phyloP scores from a whole-genome alignment of 495 filamentous ascomycete genomes.

The Penicillium antarcticum region DNA sequence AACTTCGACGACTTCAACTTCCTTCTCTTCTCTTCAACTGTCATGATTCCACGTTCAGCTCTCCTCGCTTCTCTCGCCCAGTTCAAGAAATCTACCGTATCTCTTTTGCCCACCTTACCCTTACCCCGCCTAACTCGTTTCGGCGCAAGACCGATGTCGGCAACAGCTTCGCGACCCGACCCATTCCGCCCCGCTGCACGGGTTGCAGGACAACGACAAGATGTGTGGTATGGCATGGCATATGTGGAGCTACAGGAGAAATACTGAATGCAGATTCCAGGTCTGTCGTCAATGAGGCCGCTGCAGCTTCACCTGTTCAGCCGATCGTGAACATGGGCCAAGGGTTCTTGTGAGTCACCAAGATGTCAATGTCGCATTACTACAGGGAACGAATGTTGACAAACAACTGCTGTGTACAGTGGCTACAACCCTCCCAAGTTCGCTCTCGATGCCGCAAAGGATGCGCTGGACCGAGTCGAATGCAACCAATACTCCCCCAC shows the following conservation, averaged over 20 bases:
- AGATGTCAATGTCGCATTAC: neutral
- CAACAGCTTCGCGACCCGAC: slow-evolving; percentile 40
- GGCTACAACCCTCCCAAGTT: slow-evolving; percentile 96
- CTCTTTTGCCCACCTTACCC: neutral
- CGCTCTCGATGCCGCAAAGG: slow-evolving; percentile 86
- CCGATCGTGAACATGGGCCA: slow-evolving; percentile 96
- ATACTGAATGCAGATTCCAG: slow-evolving; percentile 37
- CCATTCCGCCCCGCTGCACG: slow-evolving; percentile 69
- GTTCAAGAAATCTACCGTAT: neutral
- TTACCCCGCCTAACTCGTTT: slow-evolving; percentile 23
- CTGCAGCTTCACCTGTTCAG: slow-evolving; percentile 76
- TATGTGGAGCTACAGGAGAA: neutral
- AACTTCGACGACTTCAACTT: neutral
- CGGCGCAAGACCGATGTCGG: slow-evolving; percentile 40
- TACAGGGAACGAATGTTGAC: neutral
- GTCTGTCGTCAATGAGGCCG: slow-evolving; percentile 94
- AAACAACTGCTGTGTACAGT: slow-evolving; percentile 26
- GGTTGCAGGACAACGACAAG: slow-evolving; percentile 78
- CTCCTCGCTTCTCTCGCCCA: neutral
- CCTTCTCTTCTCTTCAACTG: neutral
- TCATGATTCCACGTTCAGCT: slow-evolving; percentile 1
- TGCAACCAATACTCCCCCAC: slow-evolving; percentile 99
- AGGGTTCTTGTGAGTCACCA: slow-evolving; percentile 71
- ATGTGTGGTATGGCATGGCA: slow-evolving; percentile 73
- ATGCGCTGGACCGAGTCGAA: slow-evolving; percentile 85